A percentile compares a stretch with the other conserved stretches of the same genome.
phyloP scores from a whole-genome alignment of 139 green algal genomes.

The Chlorella sp. region DNA sequence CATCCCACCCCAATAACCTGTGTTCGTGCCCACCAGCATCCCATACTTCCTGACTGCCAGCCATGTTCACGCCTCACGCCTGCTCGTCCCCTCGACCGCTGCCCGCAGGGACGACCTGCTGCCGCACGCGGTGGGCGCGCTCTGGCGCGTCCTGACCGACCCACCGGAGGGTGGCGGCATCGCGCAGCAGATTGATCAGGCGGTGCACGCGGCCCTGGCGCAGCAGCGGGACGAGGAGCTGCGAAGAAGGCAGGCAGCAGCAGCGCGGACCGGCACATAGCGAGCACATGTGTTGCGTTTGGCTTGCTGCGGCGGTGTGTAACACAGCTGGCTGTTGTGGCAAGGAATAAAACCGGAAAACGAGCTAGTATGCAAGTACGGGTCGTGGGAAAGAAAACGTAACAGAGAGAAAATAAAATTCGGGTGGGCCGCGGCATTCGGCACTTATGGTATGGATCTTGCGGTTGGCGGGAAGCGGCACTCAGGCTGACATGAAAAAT shows the following conservation, averaged over 20 bases:
- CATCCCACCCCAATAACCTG: no score
- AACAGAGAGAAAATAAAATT: no score
- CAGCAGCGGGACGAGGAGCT: neutral
- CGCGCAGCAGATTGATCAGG: neutral
- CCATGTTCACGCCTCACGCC: neutral
- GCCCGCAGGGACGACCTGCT: neutral
- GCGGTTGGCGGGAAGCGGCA: no score
- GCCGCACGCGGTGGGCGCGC: neutral
- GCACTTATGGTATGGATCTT: neutral
- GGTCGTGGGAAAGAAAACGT: no score
- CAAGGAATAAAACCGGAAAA: no score
- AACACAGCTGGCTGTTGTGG: no score
- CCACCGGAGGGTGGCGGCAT: neutral
- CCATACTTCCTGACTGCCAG: neutral
- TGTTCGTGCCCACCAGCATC: no score
- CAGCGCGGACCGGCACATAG: neutral
- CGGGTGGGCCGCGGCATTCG: no score
- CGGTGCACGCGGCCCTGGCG: neutral
- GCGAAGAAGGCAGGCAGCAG: neutral
- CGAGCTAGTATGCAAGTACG: no score
- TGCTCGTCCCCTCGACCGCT: neutral
- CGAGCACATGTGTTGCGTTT: no score
- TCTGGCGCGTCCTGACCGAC: conserved; percentile 20
- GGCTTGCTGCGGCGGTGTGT: no score
- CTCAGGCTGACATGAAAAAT: no score